A percentile compares a stretch with the other conserved stretches of the same genome.
Conservation (phyloP, 257 asterid species). For the Solanum habrochaites region DNA sequence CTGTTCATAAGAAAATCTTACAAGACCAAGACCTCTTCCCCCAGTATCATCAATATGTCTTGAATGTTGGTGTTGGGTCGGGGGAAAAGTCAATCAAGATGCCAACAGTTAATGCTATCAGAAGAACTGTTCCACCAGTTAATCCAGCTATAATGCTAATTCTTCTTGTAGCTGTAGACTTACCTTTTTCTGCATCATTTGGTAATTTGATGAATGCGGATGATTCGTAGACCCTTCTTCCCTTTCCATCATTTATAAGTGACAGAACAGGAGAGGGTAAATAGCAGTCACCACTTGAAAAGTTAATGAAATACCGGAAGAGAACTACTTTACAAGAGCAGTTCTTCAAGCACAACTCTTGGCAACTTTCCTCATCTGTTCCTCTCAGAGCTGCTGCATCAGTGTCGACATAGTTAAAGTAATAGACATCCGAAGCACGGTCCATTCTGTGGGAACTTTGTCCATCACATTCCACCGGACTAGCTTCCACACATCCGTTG, state of each 20-base stretch:
- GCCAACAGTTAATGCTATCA: neutral
- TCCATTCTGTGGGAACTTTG: conserved; percentile 12
- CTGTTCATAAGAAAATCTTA: conserved; percentile 10
- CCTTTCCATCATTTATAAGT: conserved; percentile 12
- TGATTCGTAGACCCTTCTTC: conserved; percentile 3
- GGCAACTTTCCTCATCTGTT: conserved; percentile 13
- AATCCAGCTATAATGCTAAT: neutral
- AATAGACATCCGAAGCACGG: conserved; percentile 13
- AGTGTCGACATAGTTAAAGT: conserved; percentile 7
- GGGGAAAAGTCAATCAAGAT: neutral
- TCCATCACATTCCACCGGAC: conserved; percentile 15
- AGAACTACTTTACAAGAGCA: conserved; percentile 39
- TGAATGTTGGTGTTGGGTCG: neutral
- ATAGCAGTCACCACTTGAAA: conserved; percentile 23
- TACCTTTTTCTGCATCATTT: neutral
- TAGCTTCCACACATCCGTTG: conserved; percentile 29
- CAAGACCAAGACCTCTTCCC: conserved; percentile 4
- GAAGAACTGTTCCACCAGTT: neutral
- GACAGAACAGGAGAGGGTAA: conserved; percentile 25
- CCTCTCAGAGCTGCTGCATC: neutral
- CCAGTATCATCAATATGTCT: conserved; percentile 8
- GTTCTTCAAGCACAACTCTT: conserved; percentile 19
- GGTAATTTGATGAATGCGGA: conserved; percentile 11
- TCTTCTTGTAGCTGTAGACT: neutral
- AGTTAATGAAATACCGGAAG: conserved; percentile 8